Evolutionary conservation across 164 flowering plant genomes (phyloP), one percentile per base, ranked within the genome.

Genomic region (Piper longum): DNA sequence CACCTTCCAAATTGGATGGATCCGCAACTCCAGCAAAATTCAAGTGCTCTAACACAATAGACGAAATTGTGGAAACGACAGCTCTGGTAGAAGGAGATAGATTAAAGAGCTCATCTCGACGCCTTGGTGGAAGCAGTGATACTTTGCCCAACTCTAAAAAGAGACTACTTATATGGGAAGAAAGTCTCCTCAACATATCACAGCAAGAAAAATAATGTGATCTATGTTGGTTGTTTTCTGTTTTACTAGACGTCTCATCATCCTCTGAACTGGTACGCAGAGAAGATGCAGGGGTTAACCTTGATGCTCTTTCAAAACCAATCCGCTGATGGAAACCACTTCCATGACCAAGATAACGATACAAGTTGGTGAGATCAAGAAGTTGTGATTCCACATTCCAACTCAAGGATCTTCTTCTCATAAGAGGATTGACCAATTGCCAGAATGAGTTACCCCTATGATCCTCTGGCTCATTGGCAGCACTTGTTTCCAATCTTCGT

Each of bases 321-420:
- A n/a, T n/a, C 71, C 84, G 95, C 71, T 83, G 62, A 62, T 83
- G 87, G 54, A 95, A 73, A 62, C 81, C 71, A 45, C 78, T 65
- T 5, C 89, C 89, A 75, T 84, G 91, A 54, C 92, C 80, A 74
- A 71, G 76, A 61, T 90, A 91, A 58, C 95, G 90, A 51, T 76
- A 82, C 60, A 87, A 63, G 44, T 89, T 88, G 55, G 89, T 68
- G 45, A 75, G 82, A 1, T 96, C 78, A 36, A 85, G 66, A 60
- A 85, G 81, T 44, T 87, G 92, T 52, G 79, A 83, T n/a, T 87
- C 90, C 60, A 76, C 75, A 96, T 96, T 89, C 40, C 62, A 67
- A 3, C 87, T 60, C 45, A 76, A 85, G 69, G 82, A 75, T 72
- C 64, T 69, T 74, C 69, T 81, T 77, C 96, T 77, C 58, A 76